Evolutionary conservation across 805 yeast species (phyloP), one percentile per base, ranked within the genome.

Genomic region (Saitoella complicata): DNA sequence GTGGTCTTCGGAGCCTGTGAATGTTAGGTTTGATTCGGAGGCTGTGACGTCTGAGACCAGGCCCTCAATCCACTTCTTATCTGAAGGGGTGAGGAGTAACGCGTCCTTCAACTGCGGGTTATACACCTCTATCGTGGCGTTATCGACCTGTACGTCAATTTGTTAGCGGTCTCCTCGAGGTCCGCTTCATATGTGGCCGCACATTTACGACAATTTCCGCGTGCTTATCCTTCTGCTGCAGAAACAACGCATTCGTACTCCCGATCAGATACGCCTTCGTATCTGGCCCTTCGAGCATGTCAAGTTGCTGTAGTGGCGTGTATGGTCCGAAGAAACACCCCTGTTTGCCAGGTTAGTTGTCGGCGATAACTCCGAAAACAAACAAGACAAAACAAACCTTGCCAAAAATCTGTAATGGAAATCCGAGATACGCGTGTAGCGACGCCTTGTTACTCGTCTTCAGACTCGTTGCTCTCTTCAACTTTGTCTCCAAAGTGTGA

Each of bases 281-380:
- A 42, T 69, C 71, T 1, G 66, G 64, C 13, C 71, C 69, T 32
- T 66, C 67, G 43, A 91, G 66, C 52, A 81, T 86, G 43, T 80
- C 81, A 45, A 88, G 65, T 57, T 88, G 97, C 59, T 88, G 98
- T 45, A 91, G 65, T 0, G 97, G 94, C n/a, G 87, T 70, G 62
- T 88, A 91, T 1, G 98, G 97, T 53, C 80, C 79, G 69, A 93
- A 87, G 48, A 88, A 70, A 1, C 93, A 86, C 39, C 93, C 93
- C 52, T 21, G 21, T 21, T 21, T 21, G 21, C 21, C 21, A 21
- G 21, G 4, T 21, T 21, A 21, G 21, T 21, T 21, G 4, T 21
- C 21, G 21, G 21, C 21, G 21, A 21, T 4, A 4, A 21, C 21
- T 21, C 21, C 4, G 21, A 21, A 21, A 21, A 3, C 4, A 2